A percentile compares a stretch with the other conserved stretches of the same genome.
phyloP scores from a whole-genome alignment of 805 yeast species.

The Ogataea parapolymorpha region DNA sequence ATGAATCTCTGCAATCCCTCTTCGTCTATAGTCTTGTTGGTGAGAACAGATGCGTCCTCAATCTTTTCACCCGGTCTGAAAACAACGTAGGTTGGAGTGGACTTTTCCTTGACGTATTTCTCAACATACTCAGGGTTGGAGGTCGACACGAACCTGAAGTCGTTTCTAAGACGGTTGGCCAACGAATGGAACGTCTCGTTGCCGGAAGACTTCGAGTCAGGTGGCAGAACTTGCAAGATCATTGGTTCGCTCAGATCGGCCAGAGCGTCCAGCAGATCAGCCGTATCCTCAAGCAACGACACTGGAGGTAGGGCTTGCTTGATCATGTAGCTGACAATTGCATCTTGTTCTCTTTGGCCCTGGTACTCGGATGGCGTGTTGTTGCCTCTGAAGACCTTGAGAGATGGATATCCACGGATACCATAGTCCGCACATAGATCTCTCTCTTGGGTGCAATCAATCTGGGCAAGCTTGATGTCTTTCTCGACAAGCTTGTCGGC shows the following conservation, averaged over 20 bases:
- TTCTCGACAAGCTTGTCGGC: constrained; percentile 60
- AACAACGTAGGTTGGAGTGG: constrained; percentile 41
- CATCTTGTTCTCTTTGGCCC: constrained; percentile 81
- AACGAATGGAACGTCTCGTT: constrained; percentile 59
- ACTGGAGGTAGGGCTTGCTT: constrained; percentile 82
- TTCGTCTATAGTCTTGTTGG: constrained; percentile 34
- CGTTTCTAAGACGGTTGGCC: constrained; percentile 66
- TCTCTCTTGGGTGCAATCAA: constrained; percentile 79
- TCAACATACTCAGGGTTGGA: constrained; percentile 33
- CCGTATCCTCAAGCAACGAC: constrained; percentile 43
- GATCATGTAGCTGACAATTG: constrained; percentile 74
- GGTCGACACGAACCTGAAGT: constrained; percentile 56
- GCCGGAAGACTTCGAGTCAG: constrained; percentile 32
- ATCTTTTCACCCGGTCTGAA: constrained; percentile 45
- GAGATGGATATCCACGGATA: constrained; percentile 79
- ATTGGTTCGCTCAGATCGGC: constrained; percentile 45
- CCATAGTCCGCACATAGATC: constrained; percentile 66
- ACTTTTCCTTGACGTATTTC: constrained; percentile 33
- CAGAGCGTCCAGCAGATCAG: constrained; percentile 49
- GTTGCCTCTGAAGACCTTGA: constrained; percentile 67
- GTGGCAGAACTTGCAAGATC: constrained; percentile 50
- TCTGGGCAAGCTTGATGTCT: constrained; percentile 71
- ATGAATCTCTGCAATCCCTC: constrained; percentile 46
- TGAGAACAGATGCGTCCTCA: constrained; percentile 48
- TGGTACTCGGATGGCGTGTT: constrained; percentile 58